phyloP scores from a whole-genome alignment of 345 rosid genomes.

The Eucalyptus brandiana region DNA sequence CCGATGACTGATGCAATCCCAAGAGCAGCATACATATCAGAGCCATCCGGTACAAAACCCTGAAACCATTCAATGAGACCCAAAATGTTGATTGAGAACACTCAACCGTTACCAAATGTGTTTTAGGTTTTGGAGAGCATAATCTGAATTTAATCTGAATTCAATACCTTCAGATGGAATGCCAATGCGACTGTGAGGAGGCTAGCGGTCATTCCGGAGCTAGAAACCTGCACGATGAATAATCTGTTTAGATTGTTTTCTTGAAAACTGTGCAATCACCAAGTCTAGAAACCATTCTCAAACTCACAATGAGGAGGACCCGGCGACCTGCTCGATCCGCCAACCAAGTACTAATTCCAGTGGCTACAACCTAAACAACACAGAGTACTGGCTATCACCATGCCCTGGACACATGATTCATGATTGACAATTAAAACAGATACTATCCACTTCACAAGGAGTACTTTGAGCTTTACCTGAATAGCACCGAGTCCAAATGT shows the following conservation, averaged over 20 bases:
- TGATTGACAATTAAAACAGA: neutral
- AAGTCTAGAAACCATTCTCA: neutral
- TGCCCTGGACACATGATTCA: neutral
- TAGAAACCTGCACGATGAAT: slow-evolving; percentile 39
- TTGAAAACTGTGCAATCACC: neutral
- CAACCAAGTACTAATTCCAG: slow-evolving; percentile 74
- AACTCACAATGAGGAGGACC: slow-evolving; percentile 72
- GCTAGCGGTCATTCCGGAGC: slow-evolving; percentile 69
- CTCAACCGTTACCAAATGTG: neutral
- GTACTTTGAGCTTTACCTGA: slow-evolving; percentile 43
- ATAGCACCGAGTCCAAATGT: slow-evolving; percentile 74
- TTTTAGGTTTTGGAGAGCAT: neutral
- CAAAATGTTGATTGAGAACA: neutral
- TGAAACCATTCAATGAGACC: neutral
- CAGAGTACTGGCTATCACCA: neutral
- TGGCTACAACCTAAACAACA: slow-evolving; percentile 52
- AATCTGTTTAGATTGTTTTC: neutral
- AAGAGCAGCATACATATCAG: slow-evolving; percentile 36
- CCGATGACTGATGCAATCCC: slow-evolving; percentile 67
- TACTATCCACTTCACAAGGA: neutral
- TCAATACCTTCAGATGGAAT: slow-evolving; percentile 47
- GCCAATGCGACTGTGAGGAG: slow-evolving; percentile 59
- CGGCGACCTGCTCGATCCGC: slow-evolving; percentile 83
- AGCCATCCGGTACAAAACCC: slow-evolving; percentile 40
- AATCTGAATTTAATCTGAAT: neutral